Conservation (phyloP, 176 grass and related monocot species). For the Zoysia pacifica region DNA sequence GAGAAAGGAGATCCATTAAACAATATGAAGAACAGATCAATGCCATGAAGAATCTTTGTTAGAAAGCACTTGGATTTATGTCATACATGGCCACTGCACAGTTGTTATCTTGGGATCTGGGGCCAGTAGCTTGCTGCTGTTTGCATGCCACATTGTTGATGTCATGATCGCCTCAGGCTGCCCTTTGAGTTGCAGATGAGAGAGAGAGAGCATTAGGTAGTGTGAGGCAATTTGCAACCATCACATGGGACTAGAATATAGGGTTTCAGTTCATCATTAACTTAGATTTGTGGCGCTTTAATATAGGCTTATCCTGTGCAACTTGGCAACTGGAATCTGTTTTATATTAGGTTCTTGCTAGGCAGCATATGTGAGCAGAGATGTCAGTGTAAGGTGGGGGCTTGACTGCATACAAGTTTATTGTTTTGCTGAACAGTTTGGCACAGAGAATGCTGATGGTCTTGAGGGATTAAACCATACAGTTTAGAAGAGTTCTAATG, state of each 20-base stretch:
- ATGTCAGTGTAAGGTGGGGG: conserved; percentile 9
- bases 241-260: conserved; percentile 51
- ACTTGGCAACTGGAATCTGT: conserved; percentile 33
- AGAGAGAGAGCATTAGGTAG: conserved; percentile 20
- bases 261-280: conserved; percentile 17
- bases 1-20: conserved; percentile 31
- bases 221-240: conserved; percentile 26
- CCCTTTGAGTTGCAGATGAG: neutral
- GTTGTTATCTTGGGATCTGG: conserved; percentile 49
- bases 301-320: conserved; percentile 29
- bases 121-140: conserved; percentile 14
- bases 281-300: neutral
- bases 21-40: conserved; percentile 17
- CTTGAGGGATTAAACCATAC: too few relatives aligned
- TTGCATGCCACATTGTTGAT: conserved; percentile 38
- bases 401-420: conserved; percentile 22
- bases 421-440: neutral
- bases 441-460: neutral
- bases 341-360: neutral
- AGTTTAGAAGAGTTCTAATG: neutral
- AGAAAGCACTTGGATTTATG: neutral
- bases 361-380: neutral
- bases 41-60: neutral
- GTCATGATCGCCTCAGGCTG: conserved; percentile 24
- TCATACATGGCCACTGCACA: conserved; percentile 23